Evolutionary conservation across 176 grass and related monocot genomes (phyloP).

Genomic region (Rhipidocladum racemiflorum): DNA sequence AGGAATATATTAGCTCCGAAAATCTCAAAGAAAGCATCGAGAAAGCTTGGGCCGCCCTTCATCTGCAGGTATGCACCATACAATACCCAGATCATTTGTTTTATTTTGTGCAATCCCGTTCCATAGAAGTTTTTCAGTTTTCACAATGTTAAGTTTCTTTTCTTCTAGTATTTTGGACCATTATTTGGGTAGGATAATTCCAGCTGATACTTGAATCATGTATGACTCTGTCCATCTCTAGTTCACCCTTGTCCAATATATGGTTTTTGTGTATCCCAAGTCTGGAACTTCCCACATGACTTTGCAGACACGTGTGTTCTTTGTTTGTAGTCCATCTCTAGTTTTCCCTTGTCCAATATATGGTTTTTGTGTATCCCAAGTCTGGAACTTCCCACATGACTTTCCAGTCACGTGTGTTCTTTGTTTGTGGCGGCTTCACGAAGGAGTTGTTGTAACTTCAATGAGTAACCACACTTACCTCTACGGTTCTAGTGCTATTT

Average conservation of each 20-base stretch:
- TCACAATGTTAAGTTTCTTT: neutral
- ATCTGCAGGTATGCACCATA: conserved; percentile 55
- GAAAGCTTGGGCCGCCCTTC: conserved; percentile 70
- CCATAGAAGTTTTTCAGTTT: neutral
- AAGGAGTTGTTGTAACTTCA: no score
- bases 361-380: neutral
- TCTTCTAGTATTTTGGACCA: neutral
- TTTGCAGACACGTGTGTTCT: no score
- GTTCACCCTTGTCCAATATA: neutral
- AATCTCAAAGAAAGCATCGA: conserved; percentile 72
- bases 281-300: no score
- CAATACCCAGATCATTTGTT: neutral
- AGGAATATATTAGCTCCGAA: conserved; percentile 65
- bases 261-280: neutral
- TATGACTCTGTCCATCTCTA: neutral
- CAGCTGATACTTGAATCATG: neutral
- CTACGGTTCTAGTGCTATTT: neutral
- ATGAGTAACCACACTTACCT: neutral
- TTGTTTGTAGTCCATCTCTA: neutral
- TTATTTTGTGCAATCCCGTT: neutral
- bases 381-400: neutral
- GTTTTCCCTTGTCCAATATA: neutral
- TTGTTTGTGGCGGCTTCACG: no score
- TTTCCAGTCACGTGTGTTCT: neutral
- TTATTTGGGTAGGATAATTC: neutral